Evolutionary conservation across 331 rosid species (phyloP).

Genomic region (Dryas integrifolia): DNA sequence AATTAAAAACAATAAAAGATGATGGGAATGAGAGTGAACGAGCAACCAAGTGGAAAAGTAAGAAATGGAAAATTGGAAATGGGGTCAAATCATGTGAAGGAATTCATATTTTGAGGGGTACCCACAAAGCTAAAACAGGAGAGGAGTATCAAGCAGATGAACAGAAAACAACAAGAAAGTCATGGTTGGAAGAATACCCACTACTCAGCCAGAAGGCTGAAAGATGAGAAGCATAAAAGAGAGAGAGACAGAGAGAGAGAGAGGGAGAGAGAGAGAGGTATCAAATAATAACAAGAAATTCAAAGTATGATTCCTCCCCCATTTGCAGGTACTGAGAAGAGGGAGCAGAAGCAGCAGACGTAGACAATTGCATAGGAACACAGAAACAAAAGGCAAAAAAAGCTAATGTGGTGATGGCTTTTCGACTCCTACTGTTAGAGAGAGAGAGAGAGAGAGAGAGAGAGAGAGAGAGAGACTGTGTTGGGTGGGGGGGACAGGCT

Average conservation of each 20-base stretch:
- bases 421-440: conserved; percentile 47
- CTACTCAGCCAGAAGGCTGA: conserved; percentile 23
- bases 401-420: conserved; percentile 65
- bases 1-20: conserved; percentile 19
- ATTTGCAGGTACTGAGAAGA: conserved; percentile 77
- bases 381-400: conserved; percentile 61
- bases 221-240: conserved; percentile 25
- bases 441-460: conserved; percentile 32
- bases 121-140: conserved; percentile 46
- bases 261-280: conserved; percentile 9
- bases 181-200: conserved; percentile 42
- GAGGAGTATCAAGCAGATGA: conserved; percentile 32
- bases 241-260: background rate
- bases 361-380: conserved; percentile 73
- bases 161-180: conserved; percentile 43
- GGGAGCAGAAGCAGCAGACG: conserved; percentile 75
- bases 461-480: conserved; percentile 37
- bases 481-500: conserved; percentile 87
- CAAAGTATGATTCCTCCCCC: conserved; percentile 76
- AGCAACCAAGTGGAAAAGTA: conserved; percentile 45
- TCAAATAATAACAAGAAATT: conserved; percentile 80
- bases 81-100: conserved; percentile 64
- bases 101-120: conserved; percentile 50
- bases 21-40: conserved; percentile 10
- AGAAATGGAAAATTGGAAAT: conserved; percentile 43